Percentiles rank a stretch among this genome's conserved stretches.
Evolutionary conservation across 148 eudicot genomes (phyloP).

Genomic region (Persicaria maculosa): DNA sequence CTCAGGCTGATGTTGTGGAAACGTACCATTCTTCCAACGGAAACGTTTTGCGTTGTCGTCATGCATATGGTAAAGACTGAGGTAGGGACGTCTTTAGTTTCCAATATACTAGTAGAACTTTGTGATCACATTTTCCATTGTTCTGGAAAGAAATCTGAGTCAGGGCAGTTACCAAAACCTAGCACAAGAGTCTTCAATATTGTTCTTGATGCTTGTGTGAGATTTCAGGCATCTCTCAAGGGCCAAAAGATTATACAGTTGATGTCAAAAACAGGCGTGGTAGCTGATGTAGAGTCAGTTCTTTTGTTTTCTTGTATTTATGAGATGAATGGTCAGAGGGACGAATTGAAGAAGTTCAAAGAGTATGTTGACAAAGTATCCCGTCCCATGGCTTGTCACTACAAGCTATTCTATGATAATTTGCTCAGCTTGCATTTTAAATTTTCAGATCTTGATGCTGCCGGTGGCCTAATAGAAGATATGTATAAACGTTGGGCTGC

Average conservation of each 20-base stretch:
- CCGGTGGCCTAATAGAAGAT: conserved; percentile 47
- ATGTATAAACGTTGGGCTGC: conserved; percentile 30
- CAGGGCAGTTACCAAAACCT: conserved; percentile 32
- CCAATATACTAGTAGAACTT: conserved; percentile 68
- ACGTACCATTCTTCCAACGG: conserved; percentile 28
- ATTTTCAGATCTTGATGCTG: conserved; percentile 67
- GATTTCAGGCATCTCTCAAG: conserved; percentile 44
- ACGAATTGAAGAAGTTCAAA: conserved; percentile 69
- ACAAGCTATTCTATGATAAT: conserved; percentile 56
- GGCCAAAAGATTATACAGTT: conserved; percentile 62
- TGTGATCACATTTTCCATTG: conserved; percentile 31
- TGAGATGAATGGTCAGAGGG: conserved; percentile 68
- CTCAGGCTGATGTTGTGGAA: conserved; percentile 66
- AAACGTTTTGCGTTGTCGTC: conserved; percentile 38
- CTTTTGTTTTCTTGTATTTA: conserved; percentile 46
- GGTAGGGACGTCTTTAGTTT: conserved; percentile 54
- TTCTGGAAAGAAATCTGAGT: conserved; percentile 26
- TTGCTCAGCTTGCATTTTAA: conserved; percentile 64
- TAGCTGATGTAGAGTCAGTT: conserved; percentile 66
- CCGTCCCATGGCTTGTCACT: conserved; percentile 33
- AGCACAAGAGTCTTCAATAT: conserved; percentile 62
- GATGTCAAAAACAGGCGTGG: conserved; percentile 55
- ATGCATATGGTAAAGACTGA: conserved; percentile 84
- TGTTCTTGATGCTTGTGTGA: conserved; percentile 72
- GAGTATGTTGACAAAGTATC: conserved; percentile 47